Conservation (phyloP, 2,329 filamentous ascomycete species). For the Beauveria caledonica region DNA sequence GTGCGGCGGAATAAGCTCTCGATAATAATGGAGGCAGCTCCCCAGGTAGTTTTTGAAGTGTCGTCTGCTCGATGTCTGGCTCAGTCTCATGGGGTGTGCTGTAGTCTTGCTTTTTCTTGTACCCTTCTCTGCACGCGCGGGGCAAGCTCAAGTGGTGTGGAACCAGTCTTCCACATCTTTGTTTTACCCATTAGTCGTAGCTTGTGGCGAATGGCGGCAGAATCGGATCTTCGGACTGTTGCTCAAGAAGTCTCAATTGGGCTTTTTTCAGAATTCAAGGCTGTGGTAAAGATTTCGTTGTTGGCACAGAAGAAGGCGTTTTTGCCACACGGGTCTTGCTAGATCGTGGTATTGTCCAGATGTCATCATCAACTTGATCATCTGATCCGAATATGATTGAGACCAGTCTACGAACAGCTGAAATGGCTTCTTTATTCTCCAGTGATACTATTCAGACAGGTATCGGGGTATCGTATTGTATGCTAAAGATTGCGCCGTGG, state of each 20-base stretch:
- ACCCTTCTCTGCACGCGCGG: not conserved
- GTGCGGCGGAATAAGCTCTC: not conserved
- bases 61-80: not conserved
- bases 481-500: slow-evolving; percentile 2
- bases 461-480: slow-evolving; percentile 7
- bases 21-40: not conserved
- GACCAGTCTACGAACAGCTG: not conserved
- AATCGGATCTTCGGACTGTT: not conserved
- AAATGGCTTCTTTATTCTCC: not conserved
- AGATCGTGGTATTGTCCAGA: not conserved
- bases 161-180: not conserved
- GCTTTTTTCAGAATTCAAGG: no score
- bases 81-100: not conserved
- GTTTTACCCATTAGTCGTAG: not conserved
- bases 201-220: not conserved
- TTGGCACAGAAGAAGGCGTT: not conserved
- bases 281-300: not conserved
- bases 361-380: no score
- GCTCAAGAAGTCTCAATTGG: not conserved
- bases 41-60: not conserved
- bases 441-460: not conserved
- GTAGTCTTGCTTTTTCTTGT: slow-evolving; percentile 1
- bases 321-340: not conserved
- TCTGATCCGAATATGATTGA: not conserved
- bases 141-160: not conserved